Base-by-base conservation (phyloP, 202 grass and related monocot species). In the Panicum virgatum region DNA sequence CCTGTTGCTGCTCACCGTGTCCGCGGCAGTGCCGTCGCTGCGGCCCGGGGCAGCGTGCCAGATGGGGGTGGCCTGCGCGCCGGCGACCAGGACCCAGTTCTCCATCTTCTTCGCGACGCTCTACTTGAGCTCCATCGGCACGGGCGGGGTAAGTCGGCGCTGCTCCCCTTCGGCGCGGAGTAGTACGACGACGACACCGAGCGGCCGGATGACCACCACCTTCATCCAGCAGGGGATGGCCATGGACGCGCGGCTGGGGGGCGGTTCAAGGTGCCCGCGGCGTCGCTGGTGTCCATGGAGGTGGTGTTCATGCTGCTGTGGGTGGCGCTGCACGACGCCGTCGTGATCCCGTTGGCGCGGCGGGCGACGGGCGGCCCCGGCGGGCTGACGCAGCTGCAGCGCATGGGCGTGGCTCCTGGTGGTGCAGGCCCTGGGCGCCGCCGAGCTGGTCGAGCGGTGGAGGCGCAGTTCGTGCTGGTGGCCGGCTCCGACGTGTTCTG, bases 221-320 rank as follows among this genome's bases (percentile, higher is more conserved):
- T 98, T 98, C 90, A 92, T 98, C 82, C 96, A 95, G 88, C 96
- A 98, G 52, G 96, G 96, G 20, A 93, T 89, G 85, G 65, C 72
- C 62, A 98, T 98, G 96, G 83, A 93, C 90, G 70, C 89, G 18
- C 72, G 26, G 30, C 44, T 94, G 26, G 86, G 81, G 0, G 75
- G 54, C 25, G 36, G 5, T 80, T 96, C 77, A 83, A 86, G 62
- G 85, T 98, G 51, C 96, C 96, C 7, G 82, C 78, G 4, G 92
- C 96, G 26, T 91, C 96, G 40, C 78, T 98, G 30, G 86, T 76
- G 37, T 93, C 96, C 2, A 72, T 96, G 11, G 96, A 94, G 83
- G 96, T 98, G 58, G 69, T 91, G 11, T 96, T 94, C 87, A 93
- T 96, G 86, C 90, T 98, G 53, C 81, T 90, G 0, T 98, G 92